A percentile compares a stretch with the other conserved stretches of the same genome.
Evolutionary conservation across 441 rosid genomes (phyloP).

Genomic region (Eutrema salsugineum): DNA sequence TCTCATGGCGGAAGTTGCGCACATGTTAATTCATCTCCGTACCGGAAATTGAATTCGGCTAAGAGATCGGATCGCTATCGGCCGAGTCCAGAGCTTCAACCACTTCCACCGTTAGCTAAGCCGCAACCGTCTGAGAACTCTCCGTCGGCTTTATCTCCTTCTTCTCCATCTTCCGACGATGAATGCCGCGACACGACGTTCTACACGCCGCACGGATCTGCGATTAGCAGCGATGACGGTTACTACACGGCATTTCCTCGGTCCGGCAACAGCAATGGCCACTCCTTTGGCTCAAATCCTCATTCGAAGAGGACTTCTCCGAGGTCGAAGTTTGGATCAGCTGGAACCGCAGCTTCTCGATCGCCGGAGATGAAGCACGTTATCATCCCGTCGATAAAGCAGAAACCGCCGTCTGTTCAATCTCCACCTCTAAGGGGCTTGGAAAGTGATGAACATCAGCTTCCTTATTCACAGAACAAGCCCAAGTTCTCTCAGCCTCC

Average conservation of each 20-base stretch:
- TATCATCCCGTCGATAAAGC: constrained; percentile 72
- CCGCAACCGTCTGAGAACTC: constrained; percentile 48
- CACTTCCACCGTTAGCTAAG: constrained; percentile 68
- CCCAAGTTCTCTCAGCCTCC: constrained; percentile 77
- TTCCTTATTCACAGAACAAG: constrained; percentile 43
- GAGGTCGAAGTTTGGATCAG: constrained; percentile 46
- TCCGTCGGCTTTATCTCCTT: constrained; percentile 35
- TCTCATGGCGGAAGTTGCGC: constrained; percentile 24
- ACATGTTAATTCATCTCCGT: constrained; percentile 60
- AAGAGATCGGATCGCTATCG: constrained; percentile 84
- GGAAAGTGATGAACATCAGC: constrained; percentile 29
- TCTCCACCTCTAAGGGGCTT: constrained; percentile 17
- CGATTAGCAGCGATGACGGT: constrained; percentile 65
- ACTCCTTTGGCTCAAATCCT: constrained; percentile 46
- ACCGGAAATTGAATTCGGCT: constrained; percentile 55
- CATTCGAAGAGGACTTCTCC: constrained; percentile 92
- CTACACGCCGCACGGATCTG: constrained; percentile 79
- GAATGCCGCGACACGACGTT: constrained; percentile 61
- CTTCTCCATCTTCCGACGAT: constrained; percentile 41
- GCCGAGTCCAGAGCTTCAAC: constrained; percentile 96
- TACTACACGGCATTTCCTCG: constrained; percentile 53
- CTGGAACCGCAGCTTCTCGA: constrained; percentile 58
- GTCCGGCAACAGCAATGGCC: constrained; percentile 26
- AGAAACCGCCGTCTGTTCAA: constrained; percentile 30
- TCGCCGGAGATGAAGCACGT: constrained; percentile 91